These are phyloP conservation scores for Lunularia cruciata DNA, from an alignment of 225 moss, liverwort and hornwort genomes.

Conservation along the genomic window DNA sequence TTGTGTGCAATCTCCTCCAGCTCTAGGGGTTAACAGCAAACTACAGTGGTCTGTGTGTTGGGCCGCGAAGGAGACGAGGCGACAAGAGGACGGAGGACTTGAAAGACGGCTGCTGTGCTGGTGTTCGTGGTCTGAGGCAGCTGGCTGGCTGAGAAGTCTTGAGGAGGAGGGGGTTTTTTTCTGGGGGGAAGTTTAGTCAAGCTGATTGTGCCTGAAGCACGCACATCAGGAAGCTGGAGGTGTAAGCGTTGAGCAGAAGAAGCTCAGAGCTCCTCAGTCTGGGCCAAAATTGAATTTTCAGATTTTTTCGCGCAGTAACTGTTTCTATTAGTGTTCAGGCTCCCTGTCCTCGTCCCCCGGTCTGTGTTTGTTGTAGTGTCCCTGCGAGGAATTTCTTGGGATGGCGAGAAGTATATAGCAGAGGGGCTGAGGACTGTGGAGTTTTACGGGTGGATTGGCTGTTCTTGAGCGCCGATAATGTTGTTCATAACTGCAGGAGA, in stretches of 20 bases:
- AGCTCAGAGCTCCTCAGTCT: neutral
- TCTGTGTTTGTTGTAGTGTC: neutral
- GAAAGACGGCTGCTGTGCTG: conserved; percentile 2
- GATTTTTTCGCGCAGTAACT: neutral
- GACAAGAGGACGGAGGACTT: neutral
- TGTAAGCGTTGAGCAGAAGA: neutral
- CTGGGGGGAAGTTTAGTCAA: neutral
- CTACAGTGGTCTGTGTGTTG: neutral
- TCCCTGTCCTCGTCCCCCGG: neutral
- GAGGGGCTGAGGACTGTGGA: neutral
- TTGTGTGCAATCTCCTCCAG: neutral
- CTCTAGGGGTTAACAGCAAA: neutral
- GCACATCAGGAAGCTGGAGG: neutral
- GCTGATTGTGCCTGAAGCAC: neutral
- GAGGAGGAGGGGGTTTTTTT: too few species aligned
- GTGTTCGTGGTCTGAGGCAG: neutral
- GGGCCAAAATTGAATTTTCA: neutral
- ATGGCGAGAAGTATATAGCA: neutral
- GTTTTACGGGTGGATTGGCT: neutral
- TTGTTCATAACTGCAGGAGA: neutral
- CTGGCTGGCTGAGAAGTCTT: neutral
- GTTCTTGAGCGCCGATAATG: neutral
- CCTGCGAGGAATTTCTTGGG: conserved; percentile 1
- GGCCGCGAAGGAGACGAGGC: neutral
- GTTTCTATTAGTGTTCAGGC: neutral